Conservation (phyloP, 768 basidiomycete genomes). For the Tephrocybe sp. region DNA sequence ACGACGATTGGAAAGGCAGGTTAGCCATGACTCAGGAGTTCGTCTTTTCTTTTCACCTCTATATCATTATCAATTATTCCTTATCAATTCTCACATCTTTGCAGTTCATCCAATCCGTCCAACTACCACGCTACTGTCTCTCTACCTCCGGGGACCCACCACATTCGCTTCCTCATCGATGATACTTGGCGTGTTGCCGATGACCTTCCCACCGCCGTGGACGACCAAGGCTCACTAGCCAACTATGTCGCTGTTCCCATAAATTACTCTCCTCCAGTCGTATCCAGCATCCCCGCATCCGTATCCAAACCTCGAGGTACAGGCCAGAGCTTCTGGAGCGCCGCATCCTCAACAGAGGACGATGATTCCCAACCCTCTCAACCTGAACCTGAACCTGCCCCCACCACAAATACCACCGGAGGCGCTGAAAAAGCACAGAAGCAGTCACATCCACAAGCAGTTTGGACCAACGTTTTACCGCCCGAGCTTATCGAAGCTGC, state of each 20-base stretch:
- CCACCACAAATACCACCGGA: conserved; percentile 14
- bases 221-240: conserved; percentile 90
- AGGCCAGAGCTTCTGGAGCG: conserved; percentile 42
- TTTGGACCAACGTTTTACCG: conserved; percentile 83
- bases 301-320: conserved; percentile 14
- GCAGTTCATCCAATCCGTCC: conserved; percentile 29
- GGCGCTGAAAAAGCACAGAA: background rate
- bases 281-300: conserved; percentile 26
- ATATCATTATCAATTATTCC: background rate
- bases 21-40: conserved; percentile 64
- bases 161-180: conserved; percentile 94
- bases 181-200: conserved; percentile 78
- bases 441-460: conserved; percentile 14
- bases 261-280: conserved; percentile 25
- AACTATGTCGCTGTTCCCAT: conserved; percentile 83
- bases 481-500: conserved; percentile 76
- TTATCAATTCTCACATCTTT: conserved; percentile 6
- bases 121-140: conserved; percentile 36
- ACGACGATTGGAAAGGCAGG: conserved; percentile 74
- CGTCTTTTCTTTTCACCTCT: conserved; percentile 25
- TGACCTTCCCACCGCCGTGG: conserved; percentile 80
- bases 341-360: conserved; percentile 25
- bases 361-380: conserved; percentile 12
- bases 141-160: conserved; percentile 87
- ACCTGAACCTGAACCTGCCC: conserved; percentile 4